phyloP scores from a whole-genome alignment of 2,329 filamentous ascomycete genomes.

The Daldinia eschscholtzii region DNA sequence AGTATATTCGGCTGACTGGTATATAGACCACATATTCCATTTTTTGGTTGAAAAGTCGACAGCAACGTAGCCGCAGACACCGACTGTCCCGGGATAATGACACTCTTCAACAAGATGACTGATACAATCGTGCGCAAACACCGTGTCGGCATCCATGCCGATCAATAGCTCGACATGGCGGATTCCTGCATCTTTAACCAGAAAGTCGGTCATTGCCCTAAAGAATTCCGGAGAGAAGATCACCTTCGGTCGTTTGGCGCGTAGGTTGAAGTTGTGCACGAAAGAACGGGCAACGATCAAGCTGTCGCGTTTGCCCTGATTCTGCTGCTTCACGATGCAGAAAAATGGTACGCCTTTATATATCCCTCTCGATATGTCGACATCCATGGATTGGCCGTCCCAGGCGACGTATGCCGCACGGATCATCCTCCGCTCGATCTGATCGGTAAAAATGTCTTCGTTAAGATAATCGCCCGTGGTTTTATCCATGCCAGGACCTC shows the following conservation, averaged over 20 bases:
- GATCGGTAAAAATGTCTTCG: slow-evolving; percentile 59
- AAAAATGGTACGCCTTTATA: slow-evolving; percentile 62
- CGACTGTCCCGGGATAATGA: slow-evolving; percentile 59
- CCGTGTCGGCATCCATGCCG: slow-evolving; percentile 64
- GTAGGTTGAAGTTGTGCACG: slow-evolving; percentile 61
- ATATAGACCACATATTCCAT: slow-evolving; percentile 61
- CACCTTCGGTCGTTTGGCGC: slow-evolving; percentile 57
- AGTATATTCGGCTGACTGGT: slow-evolving; percentile 63
- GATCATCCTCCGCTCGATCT: slow-evolving; percentile 52
- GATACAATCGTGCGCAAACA: slow-evolving; percentile 61
- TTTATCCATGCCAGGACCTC: slow-evolving; percentile 62
- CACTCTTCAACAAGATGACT: slow-evolving; percentile 60
- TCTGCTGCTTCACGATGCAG: slow-evolving; percentile 63
- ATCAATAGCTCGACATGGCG: slow-evolving; percentile 58
- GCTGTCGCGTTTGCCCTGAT: slow-evolving; percentile 64
- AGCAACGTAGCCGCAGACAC: slow-evolving; percentile 63
- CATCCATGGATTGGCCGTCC: slow-evolving; percentile 61
- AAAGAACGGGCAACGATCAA: slow-evolving; percentile 64
- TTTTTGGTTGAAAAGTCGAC: slow-evolving; percentile 59
- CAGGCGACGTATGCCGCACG: slow-evolving; percentile 61
- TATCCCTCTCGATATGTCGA: slow-evolving; percentile 58
- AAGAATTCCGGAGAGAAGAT: slow-evolving; percentile 62
- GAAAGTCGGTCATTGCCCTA: slow-evolving; percentile 55
- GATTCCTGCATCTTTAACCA: slow-evolving; percentile 55
- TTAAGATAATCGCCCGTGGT: slow-evolving; percentile 62